phyloP scores from a whole-genome alignment of 2,329 filamentous ascomycete species.

The Atkinsonella texensis region DNA sequence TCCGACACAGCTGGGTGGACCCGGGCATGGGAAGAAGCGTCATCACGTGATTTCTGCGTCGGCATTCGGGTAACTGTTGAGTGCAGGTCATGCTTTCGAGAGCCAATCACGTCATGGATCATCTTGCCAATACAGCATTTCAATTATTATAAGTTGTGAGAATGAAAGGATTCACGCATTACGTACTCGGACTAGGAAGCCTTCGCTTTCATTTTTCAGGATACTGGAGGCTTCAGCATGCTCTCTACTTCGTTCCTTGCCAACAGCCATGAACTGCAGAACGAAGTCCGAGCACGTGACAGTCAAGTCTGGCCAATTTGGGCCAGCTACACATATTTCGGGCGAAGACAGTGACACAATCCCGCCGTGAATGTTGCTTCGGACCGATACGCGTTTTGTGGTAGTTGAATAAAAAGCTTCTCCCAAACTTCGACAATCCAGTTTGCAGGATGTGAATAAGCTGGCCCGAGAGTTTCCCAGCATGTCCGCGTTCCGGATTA shows the following conservation, averaged over 20 bases:
- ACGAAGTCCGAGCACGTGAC: not conserved
- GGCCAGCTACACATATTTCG: not conserved
- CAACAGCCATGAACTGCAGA: not conserved
- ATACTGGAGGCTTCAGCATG: no score
- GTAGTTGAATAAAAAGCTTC: not conserved
- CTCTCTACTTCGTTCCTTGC: no score
- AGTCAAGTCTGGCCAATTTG: not conserved
- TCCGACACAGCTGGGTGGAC: not conserved
- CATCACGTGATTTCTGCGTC: not conserved
- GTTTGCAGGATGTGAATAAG: not conserved
- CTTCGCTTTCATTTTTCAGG: no score
- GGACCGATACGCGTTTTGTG: not conserved
- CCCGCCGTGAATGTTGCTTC: not conserved
- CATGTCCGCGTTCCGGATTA: conserved; percentile 66
- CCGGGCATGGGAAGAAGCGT: not conserved
- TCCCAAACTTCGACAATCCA: not conserved
- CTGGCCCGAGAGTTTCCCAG: not conserved
- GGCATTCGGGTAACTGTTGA: not conserved
- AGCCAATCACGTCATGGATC: not conserved
- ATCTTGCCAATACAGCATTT: not conserved
- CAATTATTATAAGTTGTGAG: no score
- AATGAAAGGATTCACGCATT: no score
- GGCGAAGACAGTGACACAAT: not conserved
- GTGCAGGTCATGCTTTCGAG: not conserved
- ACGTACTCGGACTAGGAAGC: no score